Base-by-base conservation (phyloP, 2,329 filamentous ascomycete genomes). In the Aspergillus piperis region DNA sequence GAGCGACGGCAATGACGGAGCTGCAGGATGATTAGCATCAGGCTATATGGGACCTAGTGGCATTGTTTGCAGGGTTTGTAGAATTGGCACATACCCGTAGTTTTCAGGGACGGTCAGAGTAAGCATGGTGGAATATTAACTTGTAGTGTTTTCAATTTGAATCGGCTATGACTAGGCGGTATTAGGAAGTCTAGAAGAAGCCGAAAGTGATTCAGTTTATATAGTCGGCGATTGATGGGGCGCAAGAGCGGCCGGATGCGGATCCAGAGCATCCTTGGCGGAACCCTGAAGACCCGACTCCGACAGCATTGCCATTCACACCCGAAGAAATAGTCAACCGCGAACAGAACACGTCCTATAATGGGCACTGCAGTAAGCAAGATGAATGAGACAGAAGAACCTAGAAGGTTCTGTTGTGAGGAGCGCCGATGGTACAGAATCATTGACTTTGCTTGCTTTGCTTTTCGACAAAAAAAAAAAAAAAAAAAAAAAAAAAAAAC, bases 1-100 rank as follows among this genome's bases (percentile, higher is more conserved):
- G 78, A 38, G 82, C 80, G 64, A 84, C 75, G 67, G 79, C 76
- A 69, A 86, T 76, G 72, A 85, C 83, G 71, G 82, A 82, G 73
- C 86, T 87, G 54, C 49, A 21, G 27, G 49, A 19, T 30, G 10
- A n/a, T 50, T 13, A 27, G 13, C 8, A 3, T 59, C 25, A n/a
- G 11, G 13, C 11, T 27, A 10, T 11, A 30, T 23, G 51, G 11
- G 3, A n/a, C 19, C 19, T 5, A 6, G n/a, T 17, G 19, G 32
- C 39, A 4, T 56, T 36, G 44, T 8, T 2, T 19, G 39, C 4
- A 10, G n/a, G 30, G 7, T 48, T 38, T 27, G 49, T 5, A 17
- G n/a, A 23, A 17, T 49, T 39, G 8, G 27, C 32, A 65, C 75
- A 61, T 72, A 82, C 80, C 81, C 81, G 68, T 83, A 83, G 70